phyloP scores from a whole-genome alignment of 148 eudicot genomes.

The Rhododendron henanense region DNA sequence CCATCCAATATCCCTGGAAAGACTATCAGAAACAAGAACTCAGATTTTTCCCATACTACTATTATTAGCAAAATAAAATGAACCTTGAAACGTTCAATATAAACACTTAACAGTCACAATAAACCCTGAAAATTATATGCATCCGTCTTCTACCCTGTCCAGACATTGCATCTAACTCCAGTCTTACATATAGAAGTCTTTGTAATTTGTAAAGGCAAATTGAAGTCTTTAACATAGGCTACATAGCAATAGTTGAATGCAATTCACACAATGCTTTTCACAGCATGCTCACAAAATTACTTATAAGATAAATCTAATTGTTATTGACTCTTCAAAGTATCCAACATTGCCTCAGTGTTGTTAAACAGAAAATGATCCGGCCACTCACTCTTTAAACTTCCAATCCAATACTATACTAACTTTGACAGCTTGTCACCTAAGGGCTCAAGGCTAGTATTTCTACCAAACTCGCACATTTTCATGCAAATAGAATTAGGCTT shows the following conservation, averaged over 20 bases:
- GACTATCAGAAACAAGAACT: slow-evolving; percentile 12
- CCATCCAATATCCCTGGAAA: slow-evolving; percentile 56
- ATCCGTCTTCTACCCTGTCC: not conserved
- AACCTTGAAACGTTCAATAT: not conserved
- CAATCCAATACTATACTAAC: not conserved
- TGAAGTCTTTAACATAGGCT: not conserved
- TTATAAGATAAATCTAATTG: not conserved
- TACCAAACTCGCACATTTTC: not conserved
- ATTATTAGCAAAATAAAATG: not conserved
- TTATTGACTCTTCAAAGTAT: not conserved
- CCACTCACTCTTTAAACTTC: not conserved
- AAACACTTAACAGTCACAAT: not conserved
- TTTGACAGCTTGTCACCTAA: not conserved
- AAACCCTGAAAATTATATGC: not conserved
- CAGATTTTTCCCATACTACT: not conserved
- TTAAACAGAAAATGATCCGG: not conserved
- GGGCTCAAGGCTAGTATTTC: not conserved
- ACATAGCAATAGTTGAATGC: not conserved
- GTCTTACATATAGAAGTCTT: not conserved
- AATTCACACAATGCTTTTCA: not conserved
- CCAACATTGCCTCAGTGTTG: not conserved
- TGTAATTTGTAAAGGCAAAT: not conserved
- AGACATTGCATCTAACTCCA: not conserved
- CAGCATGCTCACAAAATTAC: not conserved
- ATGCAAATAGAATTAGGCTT: not conserved